Base-by-base conservation (phyloP, 805 yeast species). In the Myxozyma kluyveri region DNA sequence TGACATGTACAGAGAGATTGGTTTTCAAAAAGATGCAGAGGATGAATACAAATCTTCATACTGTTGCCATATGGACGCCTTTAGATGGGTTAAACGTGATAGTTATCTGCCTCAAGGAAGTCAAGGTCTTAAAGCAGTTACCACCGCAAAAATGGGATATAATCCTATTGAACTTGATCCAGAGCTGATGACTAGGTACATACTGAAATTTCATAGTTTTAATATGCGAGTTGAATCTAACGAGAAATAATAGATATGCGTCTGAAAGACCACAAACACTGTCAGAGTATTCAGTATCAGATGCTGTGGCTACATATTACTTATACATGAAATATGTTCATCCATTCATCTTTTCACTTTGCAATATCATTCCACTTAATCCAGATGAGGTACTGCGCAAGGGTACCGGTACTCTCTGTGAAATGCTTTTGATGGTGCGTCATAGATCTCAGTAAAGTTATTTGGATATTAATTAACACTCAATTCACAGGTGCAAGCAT, bases 351-450 rank as follows among this genome's bases (percentile, higher is more conserved):
- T 89, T 93, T 65, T 93, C 99, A 1, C 80, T 93, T 52, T 90
- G 98, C 69, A 89, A 95, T 10, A 95, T 93, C 66, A 81, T 93
- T 70, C 99, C 99, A 0, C 73, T 93, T 61, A 88, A 90, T 62
- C 99, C 99, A 0, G 99, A 93, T 69, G 99, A 95, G 68, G 91
- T 88, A 21, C 73, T 93, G 50, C 75, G 99, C 64, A 93, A 93
- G 67, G 99, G 99, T 64, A 93, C 99, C 0, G 99, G 99, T 65
- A 93, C 99, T 5, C 75, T 93, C 49, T 93, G 99, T 76, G 99
- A 93, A 68, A 93, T 93, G 99, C 74, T 93, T 56, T 71, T 93
- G 49, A 88, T 88, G 95, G 99, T 58, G 33, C n/a, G 52, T 23
- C 4, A 12, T n/a, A 9, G 7, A 23, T 42, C 4, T 31, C 18